Evolutionary conservation across 2,329 filamentous ascomycete genomes (phyloP).

Genomic region (Nothophaeocryptopus gaeumannii): DNA sequence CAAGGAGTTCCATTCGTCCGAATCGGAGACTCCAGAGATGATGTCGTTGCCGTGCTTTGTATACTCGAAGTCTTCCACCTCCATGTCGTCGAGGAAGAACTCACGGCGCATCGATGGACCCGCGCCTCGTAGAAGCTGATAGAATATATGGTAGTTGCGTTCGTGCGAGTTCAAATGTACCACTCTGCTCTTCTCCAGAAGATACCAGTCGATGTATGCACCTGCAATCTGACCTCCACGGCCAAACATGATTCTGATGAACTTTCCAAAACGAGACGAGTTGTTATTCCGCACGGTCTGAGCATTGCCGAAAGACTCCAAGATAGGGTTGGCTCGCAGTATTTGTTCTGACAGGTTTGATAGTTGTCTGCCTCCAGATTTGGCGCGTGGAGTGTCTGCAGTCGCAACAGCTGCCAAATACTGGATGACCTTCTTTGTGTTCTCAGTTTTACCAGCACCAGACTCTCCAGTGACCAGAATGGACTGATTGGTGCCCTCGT

Average conservation of each 20-base stretch:
- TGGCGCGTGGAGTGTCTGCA: conserved; percentile 65
- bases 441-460: conserved; percentile 96
- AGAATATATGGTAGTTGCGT: conserved; percentile 96
- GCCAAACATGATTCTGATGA: conserved; percentile 95
- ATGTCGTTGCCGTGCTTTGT: conserved; percentile 87
- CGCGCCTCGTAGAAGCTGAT: conserved; percentile 86
- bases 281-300: conserved; percentile 98
- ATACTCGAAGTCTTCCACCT: conserved; percentile 86
- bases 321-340: conserved; percentile 88
- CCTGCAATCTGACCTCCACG: conserved; percentile 85
- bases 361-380: conserved; percentile 63
- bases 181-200: conserved; percentile 96
- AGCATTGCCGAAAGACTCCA: conserved; percentile 97
- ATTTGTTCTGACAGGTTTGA: conserved; percentile 96
- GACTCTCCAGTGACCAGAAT: conserved; percentile 98
- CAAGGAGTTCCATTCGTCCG: conserved; percentile 82
- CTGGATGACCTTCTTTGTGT: conserved; percentile 99
- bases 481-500: conserved; percentile 93
- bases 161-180: conserved; percentile 84
- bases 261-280: conserved; percentile 96
- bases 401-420: conserved; percentile 93
- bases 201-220: conserved; percentile 97
- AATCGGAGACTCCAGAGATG: conserved; percentile 85
- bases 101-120: conserved; percentile 69
- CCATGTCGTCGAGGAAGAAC: conserved; percentile 70